A percentile compares a stretch with the other conserved stretches of the same genome.
Evolutionary conservation across 2,329 filamentous ascomycete species (phyloP).

Genomic region (Calonectria fujianensis): DNA sequence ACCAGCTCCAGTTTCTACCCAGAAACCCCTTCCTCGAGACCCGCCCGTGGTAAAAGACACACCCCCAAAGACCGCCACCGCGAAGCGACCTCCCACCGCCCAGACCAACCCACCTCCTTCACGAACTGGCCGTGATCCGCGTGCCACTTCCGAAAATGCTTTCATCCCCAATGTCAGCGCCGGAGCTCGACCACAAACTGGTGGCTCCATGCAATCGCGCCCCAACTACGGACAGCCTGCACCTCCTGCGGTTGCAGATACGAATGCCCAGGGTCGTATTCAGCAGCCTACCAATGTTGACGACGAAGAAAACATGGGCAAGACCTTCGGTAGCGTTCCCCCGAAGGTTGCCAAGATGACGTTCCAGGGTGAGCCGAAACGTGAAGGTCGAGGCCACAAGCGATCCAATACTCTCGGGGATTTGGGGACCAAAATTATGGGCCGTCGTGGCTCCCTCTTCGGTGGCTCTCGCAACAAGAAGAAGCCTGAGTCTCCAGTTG

Average conservation of each 20-base stretch:
- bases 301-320: constrained; percentile 80
- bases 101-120: constrained; percentile 61
- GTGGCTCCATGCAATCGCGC: constrained; percentile 85
- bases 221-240: constrained; percentile 88
- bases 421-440: constrained; percentile 89
- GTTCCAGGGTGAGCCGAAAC: constrained; percentile 72
- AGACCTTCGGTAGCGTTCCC: constrained; percentile 76
- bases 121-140: constrained; percentile 58
- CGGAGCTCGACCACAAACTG: constrained; percentile 82
- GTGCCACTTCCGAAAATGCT: constrained; percentile 63
- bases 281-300: constrained; percentile 80
- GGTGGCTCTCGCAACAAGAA: constrained; percentile 76
- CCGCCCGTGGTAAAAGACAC: constrained; percentile 69
- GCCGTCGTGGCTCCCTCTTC: constrained; percentile 88
- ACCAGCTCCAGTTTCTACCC: constrained; percentile 61
- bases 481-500: constrained; percentile 68
- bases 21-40: constrained; percentile 78
- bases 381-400: constrained; percentile 76
- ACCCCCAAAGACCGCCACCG: constrained; percentile 61
- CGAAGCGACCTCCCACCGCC: constrained; percentile 69
- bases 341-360: constrained; percentile 76
- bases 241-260: constrained; percentile 89
- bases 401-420: constrained; percentile 86
- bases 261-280: constrained; percentile 92
- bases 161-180: constrained; percentile 66